Base-by-base conservation (phyloP, 202 grass and related monocot genomes). In the Alloteropsis angusta region DNA sequence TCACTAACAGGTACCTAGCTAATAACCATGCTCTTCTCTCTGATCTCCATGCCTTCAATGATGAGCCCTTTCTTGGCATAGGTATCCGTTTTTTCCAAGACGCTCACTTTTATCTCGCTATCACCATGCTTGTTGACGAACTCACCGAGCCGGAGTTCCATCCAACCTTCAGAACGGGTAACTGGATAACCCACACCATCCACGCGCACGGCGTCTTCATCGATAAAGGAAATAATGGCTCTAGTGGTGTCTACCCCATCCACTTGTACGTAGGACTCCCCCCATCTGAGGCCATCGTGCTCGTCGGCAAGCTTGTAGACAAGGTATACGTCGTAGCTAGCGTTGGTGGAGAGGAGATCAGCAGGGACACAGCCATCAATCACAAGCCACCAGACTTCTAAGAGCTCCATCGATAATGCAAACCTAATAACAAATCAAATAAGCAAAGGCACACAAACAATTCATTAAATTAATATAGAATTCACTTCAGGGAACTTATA, bases 41-140 rank as follows among this genome's bases (percentile, higher is more conserved):
- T 74, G 37, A 74, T 22, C 50, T 74, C 71, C 52, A 74, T 74
- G 36, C 71, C 71, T 21, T 74, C 71, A 23, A 74, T 3, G 36
- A 74, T 74, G 34, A 74, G 71, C 52, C 71, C 71, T 58, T 26
- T 74, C 52, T 74, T 74, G 34, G n/a, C 52, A 37, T 58, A 58
- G 52, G 34, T 58, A 7, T 52, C 2, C 0, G 26, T 34, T 48
- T 4, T 71, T 2, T 71, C 68, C 1, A 3, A 53, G 17, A 37
- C 7, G 3, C 5, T 5, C 30, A 71, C 68, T 32, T 30, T 14
- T 19, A 36, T 15, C 14, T 11, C 60, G 60, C 17, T 39, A 23
- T 67, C 21, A 8, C 10, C 39, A 45, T 21, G 4, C 4, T 25
- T 15, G 3, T 15, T 44, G 16, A 38, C 4, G 15, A 67, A 67